Evolutionary conservation across 1,284 basidiomycete genomes (phyloP), one percentile per base, ranked within the genome.

Genomic region (Melampsora abietis-canadensis): DNA sequence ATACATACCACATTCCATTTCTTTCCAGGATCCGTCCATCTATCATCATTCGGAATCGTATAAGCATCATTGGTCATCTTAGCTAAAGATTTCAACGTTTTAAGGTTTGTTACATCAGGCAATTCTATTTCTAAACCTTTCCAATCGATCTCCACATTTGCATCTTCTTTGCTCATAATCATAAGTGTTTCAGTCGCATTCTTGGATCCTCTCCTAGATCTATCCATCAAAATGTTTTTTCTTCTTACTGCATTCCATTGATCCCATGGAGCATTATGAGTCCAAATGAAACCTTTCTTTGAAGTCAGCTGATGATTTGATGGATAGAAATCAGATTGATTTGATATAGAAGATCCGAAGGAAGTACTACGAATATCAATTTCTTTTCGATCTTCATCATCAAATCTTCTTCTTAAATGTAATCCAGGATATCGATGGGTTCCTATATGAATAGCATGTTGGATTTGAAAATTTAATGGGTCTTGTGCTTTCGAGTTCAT

Each of bases 61-160:
- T 97, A 98, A 44, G 96, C 94, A 80, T 96, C 92, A 78, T 88
- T 90, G 34, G 92, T 88, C 92, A 98, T 97, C 86, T 93, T 96
- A 24, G 94, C 95, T 51, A 98, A 86, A 34, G 88, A 84, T 15
- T 91, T 85, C 27, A 98, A 83, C 0, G 92, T 91, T 77, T 89
- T 86, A 19, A 92, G 85, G 77, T 87, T 87, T 63, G 88, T 87
- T 17, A 91, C 85, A 81, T 98, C 87, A 76, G 86, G 86, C 10
- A 66, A 7, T 0, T 60, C 51, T 19, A 73, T 75, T 2, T 40
- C 24, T 34, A 66, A 69, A 46, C 59, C 27, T 12, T 60, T 51
- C 51, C 67, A 69, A n/a, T 65, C 21, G 0, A 77, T 37, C 15
- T 65, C 68, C 8, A 37, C 34, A 8, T 44, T 44, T 51, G 34